phyloP scores from a whole-genome alignment of 2,329 filamentous ascomycete genomes.

The Fusarium virguliforme region DNA sequence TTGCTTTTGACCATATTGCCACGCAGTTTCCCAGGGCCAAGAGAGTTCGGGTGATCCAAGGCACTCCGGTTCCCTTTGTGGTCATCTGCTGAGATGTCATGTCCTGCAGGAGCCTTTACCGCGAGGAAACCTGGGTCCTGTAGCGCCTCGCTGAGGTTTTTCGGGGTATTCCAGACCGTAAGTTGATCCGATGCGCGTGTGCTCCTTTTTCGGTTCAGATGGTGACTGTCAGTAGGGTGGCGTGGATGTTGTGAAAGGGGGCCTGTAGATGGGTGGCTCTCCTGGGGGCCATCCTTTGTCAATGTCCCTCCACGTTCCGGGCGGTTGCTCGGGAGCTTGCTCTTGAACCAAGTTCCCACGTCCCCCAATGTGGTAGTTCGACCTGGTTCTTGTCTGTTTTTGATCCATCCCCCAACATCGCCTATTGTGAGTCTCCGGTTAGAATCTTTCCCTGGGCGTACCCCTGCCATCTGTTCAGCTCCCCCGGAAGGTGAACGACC shows the following conservation, averaged over 20 bases:
- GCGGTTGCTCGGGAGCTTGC: constrained; percentile 65
- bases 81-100: neutral
- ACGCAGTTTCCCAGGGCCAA: constrained; percentile 19
- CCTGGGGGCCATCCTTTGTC: constrained; percentile 55
- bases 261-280: constrained; percentile 25
- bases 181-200: constrained; percentile 53
- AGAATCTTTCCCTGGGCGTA: neutral
- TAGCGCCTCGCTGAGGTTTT: constrained; percentile 42
- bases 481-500: constrained; percentile 5
- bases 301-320: constrained; percentile 67
- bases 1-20: constrained; percentile 7
- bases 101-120: constrained; percentile 3
- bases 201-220: constrained; percentile 36
- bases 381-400: constrained; percentile 47
- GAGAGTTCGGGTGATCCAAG: constrained; percentile 24
- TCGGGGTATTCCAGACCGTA: constrained; percentile 57
- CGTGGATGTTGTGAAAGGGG: constrained; percentile 16
- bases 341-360: constrained; percentile 62
- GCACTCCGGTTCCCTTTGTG: constrained; percentile 45
- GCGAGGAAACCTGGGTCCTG: neutral
- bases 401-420: constrained; percentile 59
- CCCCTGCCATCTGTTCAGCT: neutral
- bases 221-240: constrained; percentile 30
- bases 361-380: constrained; percentile 35
- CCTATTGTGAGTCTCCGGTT: constrained; percentile 23